Conservation (phyloP, 208 protist species). For the Jaenimonas drosophilae region DNA sequence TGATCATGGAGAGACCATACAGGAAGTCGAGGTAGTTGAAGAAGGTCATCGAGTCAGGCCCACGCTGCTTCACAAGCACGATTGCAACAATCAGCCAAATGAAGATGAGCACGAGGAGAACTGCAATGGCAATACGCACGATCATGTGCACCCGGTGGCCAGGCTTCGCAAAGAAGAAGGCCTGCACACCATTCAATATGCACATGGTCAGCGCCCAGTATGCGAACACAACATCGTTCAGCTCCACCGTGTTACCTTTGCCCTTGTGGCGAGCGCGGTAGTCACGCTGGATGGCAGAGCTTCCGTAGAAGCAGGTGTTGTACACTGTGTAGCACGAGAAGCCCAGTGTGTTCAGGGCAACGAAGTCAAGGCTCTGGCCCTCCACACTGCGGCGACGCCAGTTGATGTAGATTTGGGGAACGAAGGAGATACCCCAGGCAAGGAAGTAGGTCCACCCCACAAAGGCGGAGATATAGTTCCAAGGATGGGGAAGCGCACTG, state of each 20-base stretch:
- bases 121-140: slow-evolving; percentile 6
- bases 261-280: slow-evolving; percentile 17
- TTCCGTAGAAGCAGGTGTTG: slow-evolving; percentile 35
- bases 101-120: slow-evolving; percentile 8
- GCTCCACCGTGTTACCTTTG: slow-evolving; percentile 23
- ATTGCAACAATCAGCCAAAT: slow-evolving; percentile 3
- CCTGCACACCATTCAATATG: slow-evolving; percentile 30
- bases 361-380: slow-evolving; percentile 62
- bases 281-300: slow-evolving; percentile 19
- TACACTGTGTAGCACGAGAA: slow-evolving; percentile 47
- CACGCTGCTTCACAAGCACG: background rate
- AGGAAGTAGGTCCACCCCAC: slow-evolving; percentile 67
- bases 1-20: slow-evolving; percentile 32
- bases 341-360: slow-evolving; percentile 46
- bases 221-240: slow-evolving; percentile 66
- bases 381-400: slow-evolving; percentile 29
- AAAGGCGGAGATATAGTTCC: slow-evolving; percentile 21
- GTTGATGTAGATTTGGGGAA: slow-evolving; percentile 58
- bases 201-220: slow-evolving; percentile 35
- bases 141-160: slow-evolving; percentile 14
- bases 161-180: slow-evolving; percentile 26
- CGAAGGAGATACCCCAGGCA: slow-evolving; percentile 57
- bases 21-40: slow-evolving; percentile 24
- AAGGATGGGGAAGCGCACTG: slow-evolving; percentile 15
- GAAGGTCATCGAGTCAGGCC: background rate